A percentile compares a stretch with the other conserved stretches of the same genome.
Conservation (phyloP, 148 eudicot genomes). For the Spergularia bocconei region DNA sequence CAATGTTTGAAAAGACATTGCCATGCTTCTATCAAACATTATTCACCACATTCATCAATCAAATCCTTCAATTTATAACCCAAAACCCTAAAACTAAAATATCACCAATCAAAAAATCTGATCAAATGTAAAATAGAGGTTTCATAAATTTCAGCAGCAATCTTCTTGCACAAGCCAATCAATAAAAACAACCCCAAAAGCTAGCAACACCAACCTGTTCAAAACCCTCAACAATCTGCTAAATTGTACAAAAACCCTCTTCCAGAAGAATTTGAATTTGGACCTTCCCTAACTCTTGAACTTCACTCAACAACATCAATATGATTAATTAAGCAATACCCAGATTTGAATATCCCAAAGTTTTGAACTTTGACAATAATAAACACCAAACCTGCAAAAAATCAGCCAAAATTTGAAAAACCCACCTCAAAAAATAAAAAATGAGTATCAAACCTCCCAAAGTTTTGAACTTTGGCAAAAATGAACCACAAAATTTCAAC, state of each 20-base stretch:
- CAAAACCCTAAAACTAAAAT: slow-evolving; percentile 6
- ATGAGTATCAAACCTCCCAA: neutral
- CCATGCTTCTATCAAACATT: slow-evolving; percentile 30
- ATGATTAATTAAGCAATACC: neutral
- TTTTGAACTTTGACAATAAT: slow-evolving; percentile 1
- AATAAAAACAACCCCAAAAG: slow-evolving; percentile 11
- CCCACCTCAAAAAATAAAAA: slow-evolving; percentile 7
- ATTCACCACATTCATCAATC: slow-evolving; percentile 20
- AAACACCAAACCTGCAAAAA: neutral
- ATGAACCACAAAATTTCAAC: neutral
- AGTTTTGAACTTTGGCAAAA: slow-evolving; percentile 4
- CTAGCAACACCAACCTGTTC: slow-evolving; percentile 12
- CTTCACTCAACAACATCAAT: neutral
- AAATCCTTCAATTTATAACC: slow-evolving; percentile 11
- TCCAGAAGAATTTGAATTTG: slow-evolving; percentile 8
- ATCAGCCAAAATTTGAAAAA: slow-evolving; percentile 6
- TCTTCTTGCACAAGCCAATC: neutral
- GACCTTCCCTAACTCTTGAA: neutral
- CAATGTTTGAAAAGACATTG: slow-evolving; percentile 25
- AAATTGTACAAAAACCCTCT: slow-evolving; percentile 16
- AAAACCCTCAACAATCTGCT: slow-evolving; percentile 10
- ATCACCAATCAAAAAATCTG: neutral
- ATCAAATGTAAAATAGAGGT: no score
- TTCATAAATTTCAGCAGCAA: neutral
- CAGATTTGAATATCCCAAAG: neutral